These are phyloP conservation scores for Scolecobasidium constrictum DNA, from an alignment of 2,329 filamentous ascomycete species.

Conservation along the genomic window DNA sequence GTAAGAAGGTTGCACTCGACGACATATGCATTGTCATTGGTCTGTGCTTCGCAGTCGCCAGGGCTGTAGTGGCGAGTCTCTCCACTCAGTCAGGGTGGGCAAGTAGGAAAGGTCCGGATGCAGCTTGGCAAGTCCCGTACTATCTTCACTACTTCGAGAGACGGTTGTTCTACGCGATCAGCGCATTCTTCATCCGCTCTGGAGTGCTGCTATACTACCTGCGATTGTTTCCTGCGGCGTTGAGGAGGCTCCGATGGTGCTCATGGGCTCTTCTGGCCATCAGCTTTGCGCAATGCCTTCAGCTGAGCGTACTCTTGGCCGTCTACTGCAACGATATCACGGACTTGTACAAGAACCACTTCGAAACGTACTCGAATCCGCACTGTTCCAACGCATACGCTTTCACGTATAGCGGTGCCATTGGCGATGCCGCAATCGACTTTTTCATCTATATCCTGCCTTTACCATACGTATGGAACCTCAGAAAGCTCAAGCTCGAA, in stretches of 20 bases:
- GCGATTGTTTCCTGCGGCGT: slow-evolving; percentile 5
- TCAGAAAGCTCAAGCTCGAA: slow-evolving; percentile 2
- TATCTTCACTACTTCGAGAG: slow-evolving; percentile 9
- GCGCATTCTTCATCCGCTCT: slow-evolving; percentile 8
- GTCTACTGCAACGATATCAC: slow-evolving; percentile 8
- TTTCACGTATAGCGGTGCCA: slow-evolving; percentile 10
- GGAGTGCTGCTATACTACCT: slow-evolving; percentile 9
- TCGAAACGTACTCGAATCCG: slow-evolving; percentile 7
- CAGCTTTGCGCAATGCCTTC: slow-evolving; percentile 7
- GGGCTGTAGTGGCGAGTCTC: slow-evolving; percentile 5
- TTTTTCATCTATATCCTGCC: slow-evolving; percentile 7
- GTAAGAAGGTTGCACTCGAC: slow-evolving; percentile 4
- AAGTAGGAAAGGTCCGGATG: slow-evolving; percentile 1
- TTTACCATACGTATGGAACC: slow-evolving; percentile 9
- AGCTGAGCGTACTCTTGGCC: slow-evolving; percentile 4
- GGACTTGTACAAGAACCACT: slow-evolving; percentile 4
- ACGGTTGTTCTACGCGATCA: slow-evolving; percentile 7
- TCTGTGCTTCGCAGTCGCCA: slow-evolving; percentile 5
- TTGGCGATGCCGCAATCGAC: slow-evolving; percentile 9
- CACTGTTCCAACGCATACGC: slow-evolving; percentile 4
- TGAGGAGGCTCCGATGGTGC: neutral
- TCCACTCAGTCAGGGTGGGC: slow-evolving; percentile 3
- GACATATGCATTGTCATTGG: slow-evolving; percentile 9
- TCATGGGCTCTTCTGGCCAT: slow-evolving; percentile 4
- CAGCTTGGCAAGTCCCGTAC: slow-evolving; percentile 6